A percentile compares a stretch with the other conserved stretches of the same genome.
These are phyloP conservation scores for Arthrobotrys pseudoclavata DNA, from an alignment of 2,329 filamentous ascomycete species.

Conservation along the genomic window DNA sequence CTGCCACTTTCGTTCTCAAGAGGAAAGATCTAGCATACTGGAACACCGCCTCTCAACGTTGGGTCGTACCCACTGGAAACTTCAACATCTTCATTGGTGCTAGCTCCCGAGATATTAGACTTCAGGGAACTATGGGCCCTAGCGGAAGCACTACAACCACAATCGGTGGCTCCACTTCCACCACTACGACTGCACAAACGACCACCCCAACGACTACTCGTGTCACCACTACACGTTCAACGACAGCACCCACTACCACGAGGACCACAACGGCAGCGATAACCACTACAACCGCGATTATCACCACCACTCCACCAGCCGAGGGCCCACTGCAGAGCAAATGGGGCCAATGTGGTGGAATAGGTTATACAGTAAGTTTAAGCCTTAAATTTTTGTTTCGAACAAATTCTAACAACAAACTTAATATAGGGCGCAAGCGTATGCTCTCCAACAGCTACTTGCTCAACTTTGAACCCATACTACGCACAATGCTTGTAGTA, in stretches of 20 bases:
- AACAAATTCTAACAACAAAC: slow-evolving; percentile 16
- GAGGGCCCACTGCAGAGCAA: slow-evolving; percentile 42
- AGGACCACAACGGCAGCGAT: slow-evolving; percentile 18
- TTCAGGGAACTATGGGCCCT: slow-evolving; percentile 51
- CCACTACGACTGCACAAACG: slow-evolving; percentile 16
- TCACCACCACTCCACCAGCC: slow-evolving; percentile 14
- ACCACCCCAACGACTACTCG: background rate
- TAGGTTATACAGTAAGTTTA: slow-evolving; percentile 49
- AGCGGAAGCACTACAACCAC: slow-evolving; percentile 54
- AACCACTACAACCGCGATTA: slow-evolving; percentile 28
- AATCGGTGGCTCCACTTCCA: slow-evolving; percentile 40
- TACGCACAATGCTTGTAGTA: slow-evolving; percentile 55
- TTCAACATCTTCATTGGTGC: slow-evolving; percentile 59
- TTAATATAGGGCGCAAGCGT: slow-evolving; percentile 39
- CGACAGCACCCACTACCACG: slow-evolving; percentile 3
- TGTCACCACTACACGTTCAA: slow-evolving; percentile 5
- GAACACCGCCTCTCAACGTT: slow-evolving; percentile 74
- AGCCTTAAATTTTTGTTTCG: background rate
- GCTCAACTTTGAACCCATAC: slow-evolving; percentile 58
- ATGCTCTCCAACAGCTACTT: slow-evolving; percentile 52
- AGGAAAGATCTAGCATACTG: slow-evolving; percentile 76
- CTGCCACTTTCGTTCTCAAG: slow-evolving; percentile 71
- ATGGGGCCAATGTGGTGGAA: slow-evolving; percentile 55
- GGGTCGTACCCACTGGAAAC: slow-evolving; percentile 70
- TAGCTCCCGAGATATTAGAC: slow-evolving; percentile 61